A percentile compares a stretch with the other conserved stretches of the same genome.
phyloP scores from a whole-genome alignment of 1,284 basidiomycete genomes.

The Sporisorium scitamineum region DNA sequence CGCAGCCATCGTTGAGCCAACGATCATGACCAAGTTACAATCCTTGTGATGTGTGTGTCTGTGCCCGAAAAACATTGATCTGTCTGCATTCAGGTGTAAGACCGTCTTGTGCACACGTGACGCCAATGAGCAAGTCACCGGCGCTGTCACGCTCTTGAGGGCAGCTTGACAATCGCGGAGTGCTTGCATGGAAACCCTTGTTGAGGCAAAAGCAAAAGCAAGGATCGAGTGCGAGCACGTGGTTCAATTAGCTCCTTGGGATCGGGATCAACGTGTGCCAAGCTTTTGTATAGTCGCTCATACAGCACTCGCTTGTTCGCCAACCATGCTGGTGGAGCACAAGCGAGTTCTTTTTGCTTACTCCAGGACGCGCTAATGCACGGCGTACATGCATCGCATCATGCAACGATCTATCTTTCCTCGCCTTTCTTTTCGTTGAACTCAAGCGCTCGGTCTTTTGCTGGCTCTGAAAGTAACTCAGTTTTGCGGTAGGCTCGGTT shows the following conservation, averaged over 20 bases:
- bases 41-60: too few relatives aligned
- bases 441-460: neutral
- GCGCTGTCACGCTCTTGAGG: too few relatives aligned
- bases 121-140: too few relatives aligned
- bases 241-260: neutral
- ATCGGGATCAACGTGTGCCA: slow-evolving; percentile 5
- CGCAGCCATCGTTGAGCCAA: neutral
- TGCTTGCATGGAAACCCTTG: too few relatives aligned
- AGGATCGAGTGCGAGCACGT: neutral
- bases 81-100: too few relatives aligned
- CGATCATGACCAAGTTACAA: neutral
- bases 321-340: neutral
- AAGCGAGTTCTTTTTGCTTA: neutral
- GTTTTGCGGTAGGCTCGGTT: neutral
- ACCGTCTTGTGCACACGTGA: too few relatives aligned
- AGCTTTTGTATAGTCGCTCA: neutral
- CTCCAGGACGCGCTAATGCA: slow-evolving; percentile 4
- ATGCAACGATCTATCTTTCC: neutral
- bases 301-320: neutral
- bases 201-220: too few relatives aligned
- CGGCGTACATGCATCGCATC: slow-evolving; percentile 3
- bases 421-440: slow-evolving; percentile 1
- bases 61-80: too few relatives aligned
- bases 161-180: too few relatives aligned
- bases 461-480: neutral